phyloP scores from a whole-genome alignment of 23 red algal genomes.

The Chondrus crispus region DNA sequence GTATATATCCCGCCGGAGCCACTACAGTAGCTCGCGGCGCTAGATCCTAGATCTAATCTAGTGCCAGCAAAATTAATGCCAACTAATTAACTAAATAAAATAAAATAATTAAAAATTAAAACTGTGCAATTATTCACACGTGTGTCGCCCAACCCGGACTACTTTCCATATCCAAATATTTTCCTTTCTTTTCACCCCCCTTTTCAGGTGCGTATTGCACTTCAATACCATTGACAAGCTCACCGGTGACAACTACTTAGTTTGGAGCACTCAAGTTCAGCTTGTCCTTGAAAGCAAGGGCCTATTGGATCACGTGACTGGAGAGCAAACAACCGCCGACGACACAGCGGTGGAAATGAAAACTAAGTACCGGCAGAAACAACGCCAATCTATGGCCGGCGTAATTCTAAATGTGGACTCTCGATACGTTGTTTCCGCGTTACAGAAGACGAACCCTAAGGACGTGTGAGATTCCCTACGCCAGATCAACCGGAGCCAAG shows the following conservation, averaged over 20 bases:
- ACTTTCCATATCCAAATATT: too few species aligned
- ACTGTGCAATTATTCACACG: too few species aligned
- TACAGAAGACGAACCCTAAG: background rate
- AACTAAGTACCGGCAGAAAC: background rate
- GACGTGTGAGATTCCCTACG: background rate
- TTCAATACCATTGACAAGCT: background rate
- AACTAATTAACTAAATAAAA: too few species aligned
- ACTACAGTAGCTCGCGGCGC: too few species aligned
- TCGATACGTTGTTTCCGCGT: background rate
- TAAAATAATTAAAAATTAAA: too few species aligned
- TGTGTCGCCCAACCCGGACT: too few species aligned
- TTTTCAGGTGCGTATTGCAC: too few species aligned
- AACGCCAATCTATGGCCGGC: background rate
- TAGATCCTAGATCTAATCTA: too few species aligned
- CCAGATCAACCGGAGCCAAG: background rate
- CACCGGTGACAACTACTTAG: background rate
- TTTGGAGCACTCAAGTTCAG: background rate
- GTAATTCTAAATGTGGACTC: background rate
- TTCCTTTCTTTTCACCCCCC: too few species aligned
- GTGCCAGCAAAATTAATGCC: too few species aligned
- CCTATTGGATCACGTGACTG: background rate
- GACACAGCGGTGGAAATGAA: background rate
- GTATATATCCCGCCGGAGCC: too few species aligned
- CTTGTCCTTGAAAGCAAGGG: background rate
- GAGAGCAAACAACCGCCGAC: background rate